Percentiles rank a stretch among this genome's conserved stretches.
Conservation (phyloP, 768 basidiomycete genomes). For the Suillus americanus region DNA sequence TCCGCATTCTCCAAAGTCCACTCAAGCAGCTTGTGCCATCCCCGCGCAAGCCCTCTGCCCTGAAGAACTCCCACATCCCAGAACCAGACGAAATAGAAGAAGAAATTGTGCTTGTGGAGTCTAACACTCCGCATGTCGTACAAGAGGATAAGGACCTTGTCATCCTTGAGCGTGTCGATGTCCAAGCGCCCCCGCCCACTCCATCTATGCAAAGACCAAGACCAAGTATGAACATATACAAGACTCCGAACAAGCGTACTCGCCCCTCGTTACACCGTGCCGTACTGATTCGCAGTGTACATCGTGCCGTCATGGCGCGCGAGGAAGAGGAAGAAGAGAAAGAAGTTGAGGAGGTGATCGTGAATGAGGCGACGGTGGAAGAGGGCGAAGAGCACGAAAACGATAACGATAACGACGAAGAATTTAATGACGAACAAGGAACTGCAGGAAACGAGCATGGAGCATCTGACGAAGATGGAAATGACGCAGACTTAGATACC, state of each 20-base stretch:
- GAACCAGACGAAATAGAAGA: constrained; percentile 43
- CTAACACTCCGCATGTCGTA: constrained; percentile 63
- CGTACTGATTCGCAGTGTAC: constrained; percentile 69
- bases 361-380: constrained; percentile 43
- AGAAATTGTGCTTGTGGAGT: constrained; percentile 62
- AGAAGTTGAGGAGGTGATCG: constrained; percentile 48
- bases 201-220: constrained; percentile 3
- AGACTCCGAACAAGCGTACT: constrained; percentile 26
- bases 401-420: constrained; percentile 26
- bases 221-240: constrained; percentile 5
- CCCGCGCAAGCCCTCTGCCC: constrained; percentile 11
- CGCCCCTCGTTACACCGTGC: constrained; percentile 63
- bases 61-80: constrained; percentile 15
- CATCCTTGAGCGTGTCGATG: constrained; percentile 68
- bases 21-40: constrained; percentile 19
- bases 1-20: constrained; percentile 57
- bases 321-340: constrained; percentile 54
- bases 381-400: constrained; percentile 35
- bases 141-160: constrained; percentile 71
- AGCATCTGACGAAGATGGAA: constrained; percentile 13
- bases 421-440: constrained; percentile 10
- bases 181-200: constrained; percentile 15
- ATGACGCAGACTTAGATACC: constrained; percentile 12
- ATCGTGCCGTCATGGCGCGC: constrained; percentile 52
- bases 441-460: constrained; percentile 10